Base-by-base conservation (phyloP, 257 asterid genomes). In the Solanum verrucosum region DNA sequence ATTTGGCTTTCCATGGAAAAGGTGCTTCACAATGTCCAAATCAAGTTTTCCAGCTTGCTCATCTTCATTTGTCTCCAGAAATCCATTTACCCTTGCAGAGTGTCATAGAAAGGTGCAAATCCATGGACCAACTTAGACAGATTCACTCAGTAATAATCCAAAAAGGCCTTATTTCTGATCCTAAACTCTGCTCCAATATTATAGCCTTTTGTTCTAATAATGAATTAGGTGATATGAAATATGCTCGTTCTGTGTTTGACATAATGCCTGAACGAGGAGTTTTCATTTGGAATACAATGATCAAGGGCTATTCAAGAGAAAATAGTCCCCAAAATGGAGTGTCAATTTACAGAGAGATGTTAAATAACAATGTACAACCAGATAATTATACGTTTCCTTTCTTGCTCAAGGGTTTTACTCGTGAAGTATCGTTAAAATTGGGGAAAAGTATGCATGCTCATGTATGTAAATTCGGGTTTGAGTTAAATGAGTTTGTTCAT, bases 341-440 rank as follows among this genome's bases (percentile, higher is more conserved):
- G 52, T 73, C 87, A 14, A 21, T 88, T 88, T 90, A 88, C 49
- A 59, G 52, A 52, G 86, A 84, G 38, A 88, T 90, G 92, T 87
- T 90, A 73, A 71, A 87, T 59, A 85, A 23, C 63, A 78, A 87
- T 59, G 60, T 71, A 12, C 86, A 79, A 49, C 92, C 89, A 9
- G 92, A 90, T 71, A 78, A 44, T 78, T 87, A 90, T 72, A 90
- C 91, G 9, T 90, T 75, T 68, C 91, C 92, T 5, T 90, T 89
- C 84, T 87, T 90, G 87, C 83, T 90, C 49, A 89, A 90, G 91
- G 90, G 92, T 18, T 89, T 90, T 84, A 70, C 71, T 49, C 31
- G 16, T 11, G 87, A 84, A 21, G 27, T 78, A 38, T 63, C 88
- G 29, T 34, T 87, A 16, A 79, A 73, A 5, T 40, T 63, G 14